Conservation (phyloP, 345 rosid genomes). For the Adansonia digitata region DNA sequence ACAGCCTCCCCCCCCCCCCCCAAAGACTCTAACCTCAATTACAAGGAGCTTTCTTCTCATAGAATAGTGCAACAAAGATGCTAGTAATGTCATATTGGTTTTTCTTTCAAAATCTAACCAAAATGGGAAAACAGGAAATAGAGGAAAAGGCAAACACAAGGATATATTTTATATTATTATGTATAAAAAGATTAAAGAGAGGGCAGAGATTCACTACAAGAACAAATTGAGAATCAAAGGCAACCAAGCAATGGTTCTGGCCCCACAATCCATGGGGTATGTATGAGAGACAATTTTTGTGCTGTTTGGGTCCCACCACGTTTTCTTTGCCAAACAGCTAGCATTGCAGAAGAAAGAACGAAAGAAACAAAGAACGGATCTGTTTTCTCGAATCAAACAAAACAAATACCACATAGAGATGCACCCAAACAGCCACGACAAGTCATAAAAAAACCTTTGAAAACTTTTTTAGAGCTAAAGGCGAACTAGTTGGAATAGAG, state of each 20-base stretch:
- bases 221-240: slow-evolving; percentile 15
- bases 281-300: slow-evolving; percentile 7
- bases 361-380: slow-evolving; percentile 14
- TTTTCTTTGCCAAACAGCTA: slow-evolving; percentile 50
- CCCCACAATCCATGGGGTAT: slow-evolving; percentile 24
- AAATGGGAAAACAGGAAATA: background rate
- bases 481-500: slow-evolving; percentile 11
- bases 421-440: background rate
- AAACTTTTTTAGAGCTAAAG: slow-evolving; percentile 16
- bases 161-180: too few relatives aligned
- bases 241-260: slow-evolving; percentile 12
- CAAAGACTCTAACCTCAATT: background rate
- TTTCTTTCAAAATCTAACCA: background rate
- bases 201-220: background rate
- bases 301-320: slow-evolving; percentile 38
- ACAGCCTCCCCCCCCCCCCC: too few relatives aligned
- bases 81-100: background rate
- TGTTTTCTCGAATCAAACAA: slow-evolving; percentile 16
- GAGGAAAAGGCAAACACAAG: background rate
- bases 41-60: background rate
- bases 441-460: background rate
- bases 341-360: slow-evolving; percentile 7
- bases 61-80: background rate
- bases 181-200: background rate
- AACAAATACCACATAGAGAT: background rate